A percentile compares a stretch with the other conserved stretches of the same genome.
Conservation (phyloP, 2,329 filamentous ascomycete species). For the Xylariomycetidae sp. region DNA sequence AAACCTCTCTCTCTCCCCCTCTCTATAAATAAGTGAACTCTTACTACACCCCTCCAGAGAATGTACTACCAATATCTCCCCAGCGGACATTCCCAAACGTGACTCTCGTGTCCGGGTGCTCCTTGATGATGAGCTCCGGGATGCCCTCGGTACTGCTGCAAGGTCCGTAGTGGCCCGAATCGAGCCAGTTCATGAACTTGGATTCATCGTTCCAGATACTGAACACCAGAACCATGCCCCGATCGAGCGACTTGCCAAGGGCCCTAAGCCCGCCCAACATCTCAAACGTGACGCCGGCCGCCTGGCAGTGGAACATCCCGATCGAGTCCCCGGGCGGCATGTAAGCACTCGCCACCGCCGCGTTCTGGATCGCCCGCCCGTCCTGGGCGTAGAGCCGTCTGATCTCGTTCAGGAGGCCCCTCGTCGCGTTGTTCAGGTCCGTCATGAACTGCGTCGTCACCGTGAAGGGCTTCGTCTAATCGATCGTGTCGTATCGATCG, state of each 20-base stretch:
- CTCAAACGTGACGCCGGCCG: conserved; percentile 15
- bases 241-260: conserved; percentile 38
- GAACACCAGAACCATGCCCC: conserved; percentile 50
- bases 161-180: conserved; percentile 45
- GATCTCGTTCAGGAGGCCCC: conserved; percentile 35
- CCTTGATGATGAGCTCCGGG: conserved; percentile 28
- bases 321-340: conserved; percentile 20
- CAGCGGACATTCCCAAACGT: conserved; percentile 23
- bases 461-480: conserved; percentile 24
- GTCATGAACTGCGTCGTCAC: conserved; percentile 23
- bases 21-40: too few relatives aligned
- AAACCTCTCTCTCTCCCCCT: too few relatives aligned
- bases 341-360: conserved; percentile 20
- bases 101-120: conserved; percentile 18
- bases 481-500: conserved; percentile 23
- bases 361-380: conserved; percentile 40
- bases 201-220: conserved; percentile 52
- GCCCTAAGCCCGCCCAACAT: conserved; percentile 33
- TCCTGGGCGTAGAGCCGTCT: conserved; percentile 46
- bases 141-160: conserved; percentile 51
- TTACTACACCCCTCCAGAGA: too few relatives aligned
- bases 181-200: conserved; percentile 54
- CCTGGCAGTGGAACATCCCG: conserved; percentile 19
- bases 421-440: conserved; percentile 12
- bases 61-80: conserved; percentile 18